Conservation (phyloP, 176 grass and related monocot species). For the Cenchrus fungigraminus region DNA sequence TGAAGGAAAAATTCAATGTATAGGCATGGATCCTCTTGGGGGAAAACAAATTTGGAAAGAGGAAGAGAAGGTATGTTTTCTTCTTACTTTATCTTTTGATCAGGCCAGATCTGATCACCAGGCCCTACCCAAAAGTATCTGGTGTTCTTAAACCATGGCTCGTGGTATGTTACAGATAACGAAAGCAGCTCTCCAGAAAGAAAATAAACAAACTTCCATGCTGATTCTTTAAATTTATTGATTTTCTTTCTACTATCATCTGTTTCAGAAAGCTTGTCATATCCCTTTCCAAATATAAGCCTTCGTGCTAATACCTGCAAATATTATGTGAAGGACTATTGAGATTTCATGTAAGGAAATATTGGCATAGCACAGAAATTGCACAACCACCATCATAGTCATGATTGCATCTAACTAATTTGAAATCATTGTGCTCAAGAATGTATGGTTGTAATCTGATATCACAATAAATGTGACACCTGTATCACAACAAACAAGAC, state of each 20-base stretch:
- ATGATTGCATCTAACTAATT: conserved; percentile 21
- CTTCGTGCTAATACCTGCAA: conserved; percentile 63
- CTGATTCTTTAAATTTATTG: conserved; percentile 92
- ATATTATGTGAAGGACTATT: conserved; percentile 31
- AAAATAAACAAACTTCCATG: conserved; percentile 94
- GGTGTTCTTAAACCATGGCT: conserved; percentile 83
- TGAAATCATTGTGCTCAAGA: conserved; percentile 12
- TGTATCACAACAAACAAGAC: background rate
- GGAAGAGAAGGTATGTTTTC: conserved; percentile 24
- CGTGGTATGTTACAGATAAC: conserved; percentile 83
- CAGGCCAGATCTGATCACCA: conserved; percentile 85
- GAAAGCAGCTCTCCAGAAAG: conserved; percentile 75
- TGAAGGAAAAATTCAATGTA: conserved; percentile 37
- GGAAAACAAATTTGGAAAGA: conserved; percentile 13
- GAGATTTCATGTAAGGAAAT: conserved; percentile 29
- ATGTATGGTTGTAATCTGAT: conserved; percentile 1
- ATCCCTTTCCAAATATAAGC: conserved; percentile 59
- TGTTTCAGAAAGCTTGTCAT: conserved; percentile 62
- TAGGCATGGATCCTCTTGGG: background rate
- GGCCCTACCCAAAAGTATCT: conserved; percentile 88
- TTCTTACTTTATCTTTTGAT: conserved; percentile 89
- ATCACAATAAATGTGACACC: conserved; percentile 19
- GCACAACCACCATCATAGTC: background rate
- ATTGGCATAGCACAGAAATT: conserved; percentile 10
- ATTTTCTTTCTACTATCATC: conserved; percentile 74